Base-by-base conservation (phyloP, 2,329 filamentous ascomycete genomes). In the Nemania abortiva region DNA sequence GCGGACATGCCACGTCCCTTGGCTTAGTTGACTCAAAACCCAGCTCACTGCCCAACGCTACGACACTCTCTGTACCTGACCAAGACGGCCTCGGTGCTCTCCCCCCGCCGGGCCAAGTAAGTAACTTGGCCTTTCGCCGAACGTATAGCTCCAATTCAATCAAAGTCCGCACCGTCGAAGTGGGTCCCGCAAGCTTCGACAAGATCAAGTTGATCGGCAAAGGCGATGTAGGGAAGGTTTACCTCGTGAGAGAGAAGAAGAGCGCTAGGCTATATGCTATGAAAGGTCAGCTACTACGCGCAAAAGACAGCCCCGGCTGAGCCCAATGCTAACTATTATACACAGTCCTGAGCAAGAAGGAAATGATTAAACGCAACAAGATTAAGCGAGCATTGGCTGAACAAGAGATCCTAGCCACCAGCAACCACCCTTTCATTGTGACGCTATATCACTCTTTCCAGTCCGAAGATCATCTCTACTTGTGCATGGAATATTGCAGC, bases 291-390 rank as follows among this genome's bases (percentile, higher is more conserved):
- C 63, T 31, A 13, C 20, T 6, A 39, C 7, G 11, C 24, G 7
- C 20, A 45, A 20, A 11, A 6, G 1, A 7, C 20, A 31, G 18
- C 27, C 9, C 3, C 22, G 5, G 39, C 42, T 52, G 20, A 29
- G 13, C 20, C n/a, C 55, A 18, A 29, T 34, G 50, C 65, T 66
- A 63, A 75, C 82, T 66, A 62, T 75, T 82, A 63, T 52, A 60
- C 62, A 18, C 78, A 98, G 96, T 99, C 6, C 81, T 99, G 81
- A 98, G 95, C 87, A 99, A 99, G 84, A 98, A 98, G 86, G 96
- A 99, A 82, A 99, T 99, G 96, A 99, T 99, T 82, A 99, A 99
- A 85, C 92, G 96, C 67, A 99, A 99, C 86, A 99, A 99, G 88
- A 99, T 99, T 84, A 99, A 99, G 88, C 90, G 96, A 79, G 96